Evolutionary conservation across 1,139 yeast species (phyloP), one percentile per base, ranked within the genome.

Genomic region (Schwanniomyces etchellsii): DNA sequence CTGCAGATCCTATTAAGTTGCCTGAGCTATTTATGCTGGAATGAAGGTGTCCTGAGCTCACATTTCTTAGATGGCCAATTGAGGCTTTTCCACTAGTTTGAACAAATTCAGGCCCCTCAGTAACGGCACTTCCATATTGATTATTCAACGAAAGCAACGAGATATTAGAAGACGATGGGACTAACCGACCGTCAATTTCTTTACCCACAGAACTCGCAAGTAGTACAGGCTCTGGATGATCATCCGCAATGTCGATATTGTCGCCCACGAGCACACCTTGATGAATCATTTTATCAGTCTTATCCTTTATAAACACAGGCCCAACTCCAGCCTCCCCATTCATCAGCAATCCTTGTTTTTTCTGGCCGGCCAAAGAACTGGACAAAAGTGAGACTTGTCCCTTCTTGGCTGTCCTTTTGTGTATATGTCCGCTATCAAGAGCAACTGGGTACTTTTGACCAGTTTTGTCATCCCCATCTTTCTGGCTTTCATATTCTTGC

Each of bases 171-270:
- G 77, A 64, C 4, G 77, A 70, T 4, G 79, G 78, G 14, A 74
- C 63, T 24, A 74, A 43, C 17, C 64, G 46, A 1, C 77, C 78
- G 18, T 67, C 72, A 22, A 59, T 47, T 28, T 70, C 74, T 21
- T 60, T 61, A 1, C 77, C 79, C 7, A 71, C 77, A 0, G 78
- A 71, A 3, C 73, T 64, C 1, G 80, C 80, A 30, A 72, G 50
- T 24, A 74, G 52, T 37, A 62, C 67, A 1, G 80, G 80, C 33
- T 75, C 77, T 2, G 74, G 74, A 35, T 69, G 74, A 22, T 58
- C 70, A 31, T 55, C 58, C n/a, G 14, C 14, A n/a, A 26, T 17
- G 5, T 16, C 23, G n/a, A n/a, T 15, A 6, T 16, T 15, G 17
- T 12, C 15, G 5, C 22, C n/a, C n/a, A n/a, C n/a, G n/a, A n/a